Base-by-base conservation (phyloP, 2,329 filamentous ascomycete species). In the Botrytis fragariae region DNA sequence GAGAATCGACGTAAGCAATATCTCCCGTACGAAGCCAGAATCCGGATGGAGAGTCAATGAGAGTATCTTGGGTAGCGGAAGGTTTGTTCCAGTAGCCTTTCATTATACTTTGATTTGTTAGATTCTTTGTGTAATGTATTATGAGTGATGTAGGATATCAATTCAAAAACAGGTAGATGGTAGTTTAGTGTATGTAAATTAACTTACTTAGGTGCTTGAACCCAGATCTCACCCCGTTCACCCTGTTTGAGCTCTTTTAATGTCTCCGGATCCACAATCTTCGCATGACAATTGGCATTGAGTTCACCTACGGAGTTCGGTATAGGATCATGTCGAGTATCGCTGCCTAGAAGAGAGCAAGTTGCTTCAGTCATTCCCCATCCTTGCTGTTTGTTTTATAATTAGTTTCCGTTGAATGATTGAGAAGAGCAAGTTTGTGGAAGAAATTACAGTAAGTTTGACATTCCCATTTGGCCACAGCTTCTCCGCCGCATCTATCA, bases 361-460 rank as follows among this genome's bases (percentile, higher is more conserved):
- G 93, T 96, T 4, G 87, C 83, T 80, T 96, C 93, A 1, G 93
- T 96, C 93, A 97, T 95, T 8, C 94, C 94, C 92, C 93, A 97
- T 6, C 93, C 93, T 81, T 95, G 93, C 79, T 84, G 93, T 79
- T 84, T 83, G 20, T 32, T n/a, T 12, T 4, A 87, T 76, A 3
- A 76, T 71, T 12, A 70, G 68, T 22, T 20, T 9, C 4, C 20
- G 7, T 4, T 22, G 14, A 18, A 29, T 51, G 5, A 51, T 18
- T 29, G 10, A 29, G 9, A 20, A 16, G 9, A n/a, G 18, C 32
- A 54, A 12, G 14, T 20, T 9, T 7, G 6, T 4, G 14, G 22
- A 18, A 16, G 22, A 5, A n/a, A 62, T 44, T 72, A 76, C 78
- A 64, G 72, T 92, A 18, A 90, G 75, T 96, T 89, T 29, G 89